Base-by-base conservation (phyloP, 352 stramenopile genomes). In the Phytophthora macrochlamydospora region DNA sequence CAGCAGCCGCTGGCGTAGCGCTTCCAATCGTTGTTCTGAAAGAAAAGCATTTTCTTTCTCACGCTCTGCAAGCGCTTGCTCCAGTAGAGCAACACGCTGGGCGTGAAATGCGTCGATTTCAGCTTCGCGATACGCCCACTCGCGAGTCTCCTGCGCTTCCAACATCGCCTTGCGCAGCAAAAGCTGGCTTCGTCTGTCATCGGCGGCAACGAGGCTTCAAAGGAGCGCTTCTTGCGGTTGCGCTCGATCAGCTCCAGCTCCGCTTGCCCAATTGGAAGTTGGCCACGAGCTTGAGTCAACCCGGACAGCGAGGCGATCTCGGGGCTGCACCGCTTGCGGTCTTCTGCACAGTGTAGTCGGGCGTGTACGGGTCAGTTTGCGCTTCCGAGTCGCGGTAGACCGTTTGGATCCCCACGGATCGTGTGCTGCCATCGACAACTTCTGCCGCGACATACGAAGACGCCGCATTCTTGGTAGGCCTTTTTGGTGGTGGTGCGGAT, bases 101-200 rank as follows among this genome's bases (percentile, higher is more conserved):
- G 72, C 90, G 65, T 97, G 87, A 56, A 93, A 71, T 6, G 72
- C 71, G 53, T 98, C 90, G 42, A 98, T 95, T 61, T 98, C 91
- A n/a, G 73, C 71, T 71, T 98, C 92, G 8, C 91, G 83, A 51
- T 92, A 89, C 32, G 85, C 79, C 82, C 90, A 98, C 58, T 97
- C 93, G 32, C 76, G 76, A 29, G 90, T 88, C 66, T 98, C 95
- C 66, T 98, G 94, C 51, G 89, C 73, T 73, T 98, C 92, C 71
- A 98, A 92, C 74, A 98, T 93, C 28, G 57, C 65, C 60, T 98
- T 98, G 11, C 95, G 87, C 29, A 98, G 58, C 28, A 85, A 50
- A 98, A 96, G 40, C 78, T 96, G 6, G 92, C 94, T 58, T 98
- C 95, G 69, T 98, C 95, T 12, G 95, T 98, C 81, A 98, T 98